Conservation (phyloP, 805 yeast species). For the Saitoella complicata region DNA sequence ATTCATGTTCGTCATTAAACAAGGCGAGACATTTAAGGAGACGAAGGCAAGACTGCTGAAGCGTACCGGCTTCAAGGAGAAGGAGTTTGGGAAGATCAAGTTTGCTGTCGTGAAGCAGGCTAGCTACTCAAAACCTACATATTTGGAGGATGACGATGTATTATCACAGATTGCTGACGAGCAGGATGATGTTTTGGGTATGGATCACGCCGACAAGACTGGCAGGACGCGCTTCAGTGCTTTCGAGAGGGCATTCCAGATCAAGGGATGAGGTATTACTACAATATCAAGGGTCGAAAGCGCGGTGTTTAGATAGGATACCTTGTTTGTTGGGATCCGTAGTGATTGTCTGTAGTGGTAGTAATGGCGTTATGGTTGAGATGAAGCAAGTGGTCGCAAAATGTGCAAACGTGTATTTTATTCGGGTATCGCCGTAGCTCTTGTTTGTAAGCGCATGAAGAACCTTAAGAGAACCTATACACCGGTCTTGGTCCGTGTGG, state of each 20-base stretch:
- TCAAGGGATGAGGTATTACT: neutral
- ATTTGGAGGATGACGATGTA: slow-evolving; percentile 35
- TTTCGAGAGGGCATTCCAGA: slow-evolving; percentile 2
- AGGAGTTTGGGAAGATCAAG: slow-evolving; percentile 50
- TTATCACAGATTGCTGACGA: slow-evolving; percentile 27
- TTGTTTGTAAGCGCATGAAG: no score
- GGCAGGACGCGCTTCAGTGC: slow-evolving; percentile 8
- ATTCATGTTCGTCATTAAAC: slow-evolving; percentile 54
- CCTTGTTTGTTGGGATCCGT: no score
- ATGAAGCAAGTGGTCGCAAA: no score
- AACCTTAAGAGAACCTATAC: neutral
- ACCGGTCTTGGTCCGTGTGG: slow-evolving; percentile 16
- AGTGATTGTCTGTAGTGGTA: no score
- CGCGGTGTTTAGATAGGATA: no score
- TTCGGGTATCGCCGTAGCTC: no score
- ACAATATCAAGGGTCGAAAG: no score
- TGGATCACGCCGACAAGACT: slow-evolving; percentile 78
- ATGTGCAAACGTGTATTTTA: no score
- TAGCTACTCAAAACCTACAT: slow-evolving; percentile 21
- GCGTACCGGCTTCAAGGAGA: slow-evolving; percentile 59
- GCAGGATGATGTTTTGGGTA: slow-evolving; percentile 42
- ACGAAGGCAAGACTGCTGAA: slow-evolving; percentile 53
- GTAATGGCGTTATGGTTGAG: no score
- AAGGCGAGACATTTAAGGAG: slow-evolving; percentile 46
- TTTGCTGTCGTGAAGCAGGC: slow-evolving; percentile 36